Percentiles rank a stretch among this genome's conserved stretches.
Conservation (phyloP, 805 yeast genomes). For the Candida multigemmis region DNA sequence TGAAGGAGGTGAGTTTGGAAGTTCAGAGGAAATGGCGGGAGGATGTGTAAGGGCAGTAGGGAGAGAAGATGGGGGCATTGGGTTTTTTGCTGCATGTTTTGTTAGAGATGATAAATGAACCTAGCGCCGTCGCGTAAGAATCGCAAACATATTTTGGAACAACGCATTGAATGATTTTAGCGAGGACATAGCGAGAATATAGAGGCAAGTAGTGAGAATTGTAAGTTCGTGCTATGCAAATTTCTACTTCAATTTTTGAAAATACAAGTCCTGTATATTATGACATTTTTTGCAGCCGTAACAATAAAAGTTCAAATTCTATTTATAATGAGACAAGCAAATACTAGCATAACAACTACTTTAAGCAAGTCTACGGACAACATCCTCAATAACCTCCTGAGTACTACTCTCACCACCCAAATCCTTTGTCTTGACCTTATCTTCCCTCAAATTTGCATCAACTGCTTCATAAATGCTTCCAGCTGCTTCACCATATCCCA, state of each 20-base stretch:
- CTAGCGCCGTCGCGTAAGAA: background rate
- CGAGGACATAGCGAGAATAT: background rate
- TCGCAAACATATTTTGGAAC: background rate
- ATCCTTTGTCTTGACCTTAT: constrained; percentile 81
- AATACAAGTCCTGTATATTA: too few relatives aligned
- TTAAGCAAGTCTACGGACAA: constrained; percentile 50
- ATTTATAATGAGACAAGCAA: too few relatives aligned
- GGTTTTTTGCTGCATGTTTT: constrained; percentile 93
- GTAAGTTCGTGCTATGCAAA: too few relatives aligned
- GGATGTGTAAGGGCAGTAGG: constrained; percentile 86
- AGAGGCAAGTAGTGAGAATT: too few relatives aligned
- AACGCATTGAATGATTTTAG: background rate
- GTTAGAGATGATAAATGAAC: constrained; percentile 22
- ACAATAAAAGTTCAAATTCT: too few relatives aligned
- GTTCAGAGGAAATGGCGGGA: constrained; percentile 45
- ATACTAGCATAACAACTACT: too few relatives aligned
- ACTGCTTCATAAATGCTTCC: constrained; percentile 90
- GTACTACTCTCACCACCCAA: constrained; percentile 88
- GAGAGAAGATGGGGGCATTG: constrained; percentile 94
- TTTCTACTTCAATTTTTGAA: too few relatives aligned
- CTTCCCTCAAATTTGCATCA: constrained; percentile 82
- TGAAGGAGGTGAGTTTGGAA: constrained; percentile 35
- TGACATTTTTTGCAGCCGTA: too few relatives aligned
- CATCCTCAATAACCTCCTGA: constrained; percentile 78
- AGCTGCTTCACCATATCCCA: constrained; percentile 87